Evolutionary conservation across 2,329 filamentous ascomycete genomes (phyloP).

Genomic region (Curvularia sp.): DNA sequence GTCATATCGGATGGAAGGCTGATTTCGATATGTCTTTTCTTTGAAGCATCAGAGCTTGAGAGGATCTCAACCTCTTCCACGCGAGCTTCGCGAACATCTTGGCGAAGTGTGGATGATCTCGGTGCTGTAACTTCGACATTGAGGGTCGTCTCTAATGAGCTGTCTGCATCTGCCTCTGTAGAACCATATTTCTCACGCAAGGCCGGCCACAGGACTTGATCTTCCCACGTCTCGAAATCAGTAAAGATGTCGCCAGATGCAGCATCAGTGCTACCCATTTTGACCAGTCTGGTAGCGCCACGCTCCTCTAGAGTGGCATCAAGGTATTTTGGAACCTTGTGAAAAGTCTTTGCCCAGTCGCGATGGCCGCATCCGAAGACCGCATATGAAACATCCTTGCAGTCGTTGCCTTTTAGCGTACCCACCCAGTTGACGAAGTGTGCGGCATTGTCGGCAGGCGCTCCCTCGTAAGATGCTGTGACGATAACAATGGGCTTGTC

Average conservation of each 20-base stretch:
- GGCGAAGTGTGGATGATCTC: slow-evolving; percentile 46
- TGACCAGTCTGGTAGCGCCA: slow-evolving; percentile 43
- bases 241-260: slow-evolving; percentile 52
- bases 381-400: slow-evolving; percentile 49
- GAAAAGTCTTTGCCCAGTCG: slow-evolving; percentile 54
- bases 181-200: slow-evolving; percentile 44
- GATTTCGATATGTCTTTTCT: slow-evolving; percentile 55
- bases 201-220: slow-evolving; percentile 49
- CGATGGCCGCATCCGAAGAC: slow-evolving; percentile 54
- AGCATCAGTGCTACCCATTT: slow-evolving; percentile 48
- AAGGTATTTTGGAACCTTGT: slow-evolving; percentile 51
- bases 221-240: slow-evolving; percentile 53
- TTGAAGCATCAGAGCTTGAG: slow-evolving; percentile 33
- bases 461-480: slow-evolving; percentile 54
- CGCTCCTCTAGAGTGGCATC: slow-evolving; percentile 40
- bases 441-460: slow-evolving; percentile 54
- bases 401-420: slow-evolving; percentile 35
- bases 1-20: slow-evolving; percentile 58
- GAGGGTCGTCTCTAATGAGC: slow-evolving; percentile 37
- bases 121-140: slow-evolving; percentile 46
- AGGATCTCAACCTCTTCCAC: slow-evolving; percentile 46
- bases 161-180: slow-evolving; percentile 31
- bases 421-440: slow-evolving; percentile 54
- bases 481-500: slow-evolving; percentile 51
- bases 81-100: slow-evolving; percentile 48